These are phyloP conservation scores for Sporobolomyces pararoseus DNA, from an alignment of 768 basidiomycete genomes.

Conservation along the genomic window DNA sequence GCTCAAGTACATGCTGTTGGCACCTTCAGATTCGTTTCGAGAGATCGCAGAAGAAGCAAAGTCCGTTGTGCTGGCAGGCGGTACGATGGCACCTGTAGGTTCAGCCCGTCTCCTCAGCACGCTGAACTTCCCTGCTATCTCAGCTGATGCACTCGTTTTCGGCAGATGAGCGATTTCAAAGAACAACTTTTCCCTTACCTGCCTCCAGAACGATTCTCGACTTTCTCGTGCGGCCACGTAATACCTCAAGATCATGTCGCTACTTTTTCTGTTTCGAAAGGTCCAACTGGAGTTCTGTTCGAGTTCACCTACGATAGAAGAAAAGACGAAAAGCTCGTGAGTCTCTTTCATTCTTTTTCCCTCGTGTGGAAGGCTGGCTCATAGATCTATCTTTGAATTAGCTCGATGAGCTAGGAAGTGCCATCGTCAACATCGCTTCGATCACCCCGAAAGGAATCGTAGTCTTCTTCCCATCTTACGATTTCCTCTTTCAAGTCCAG, in stretches of 20 bases:
- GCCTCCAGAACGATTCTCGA: conserved; percentile 61
- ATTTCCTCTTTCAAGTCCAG: conserved; percentile 67
- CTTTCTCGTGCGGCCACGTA: conserved; percentile 88
- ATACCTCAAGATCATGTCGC: conserved; percentile 75
- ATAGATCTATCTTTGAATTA: conserved; percentile 46
- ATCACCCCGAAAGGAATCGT: conserved; percentile 83
- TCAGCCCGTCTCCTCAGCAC: too few species aligned
- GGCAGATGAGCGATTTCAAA: conserved; percentile 84
- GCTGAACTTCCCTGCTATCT: too few species aligned
- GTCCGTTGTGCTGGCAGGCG: conserved; percentile 85
- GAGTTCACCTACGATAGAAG: conserved; percentile 78
- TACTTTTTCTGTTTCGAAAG: conserved; percentile 53
- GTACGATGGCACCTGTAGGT: conserved; percentile 94
- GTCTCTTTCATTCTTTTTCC: neutral
- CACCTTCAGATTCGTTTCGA: conserved; percentile 78
- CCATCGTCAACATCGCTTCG: conserved; percentile 71
- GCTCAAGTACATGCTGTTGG: conserved; percentile 85
- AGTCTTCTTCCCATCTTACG: conserved; percentile 90
- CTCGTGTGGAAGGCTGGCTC: too few species aligned
- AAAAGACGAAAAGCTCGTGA: conserved; percentile 48
- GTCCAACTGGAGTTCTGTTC: conserved; percentile 49
- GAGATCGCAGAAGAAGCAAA: conserved; percentile 78
- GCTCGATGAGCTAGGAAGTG: conserved; percentile 77
- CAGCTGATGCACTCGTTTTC: too few species aligned
- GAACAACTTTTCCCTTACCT: conserved; percentile 73